Conservation (phyloP, 2,329 filamentous ascomycete species). For the Aspergillus clavatus region DNA sequence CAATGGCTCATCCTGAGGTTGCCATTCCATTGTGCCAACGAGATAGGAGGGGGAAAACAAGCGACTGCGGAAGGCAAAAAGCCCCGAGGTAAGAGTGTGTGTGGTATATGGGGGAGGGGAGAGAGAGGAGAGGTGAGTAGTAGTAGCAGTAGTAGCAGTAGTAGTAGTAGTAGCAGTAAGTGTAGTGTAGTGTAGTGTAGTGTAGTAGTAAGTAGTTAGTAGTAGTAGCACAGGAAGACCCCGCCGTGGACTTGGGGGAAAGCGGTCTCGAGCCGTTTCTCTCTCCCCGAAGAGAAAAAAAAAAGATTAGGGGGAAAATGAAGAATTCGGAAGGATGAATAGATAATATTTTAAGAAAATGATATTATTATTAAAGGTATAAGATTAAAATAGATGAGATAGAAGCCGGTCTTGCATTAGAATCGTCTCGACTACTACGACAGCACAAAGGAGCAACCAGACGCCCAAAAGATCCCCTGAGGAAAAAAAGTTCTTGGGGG, state of each 20-base stretch:
- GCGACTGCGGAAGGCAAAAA: neutral
- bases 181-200: no score
- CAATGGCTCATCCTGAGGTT: conserved; percentile 81
- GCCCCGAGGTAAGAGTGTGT: neutral
- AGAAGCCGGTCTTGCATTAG: no score
- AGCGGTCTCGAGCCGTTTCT: neutral
- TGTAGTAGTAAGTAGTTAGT: no score
- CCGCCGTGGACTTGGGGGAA: neutral
- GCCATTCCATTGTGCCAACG: conserved; percentile 70
- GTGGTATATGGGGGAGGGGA: neutral
- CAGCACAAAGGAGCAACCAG: no score
- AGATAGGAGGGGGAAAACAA: conserved; percentile 4
- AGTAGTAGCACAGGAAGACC: neutral
- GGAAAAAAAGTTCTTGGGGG: no score
- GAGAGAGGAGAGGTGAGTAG: neutral
- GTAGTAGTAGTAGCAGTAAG: neutral
- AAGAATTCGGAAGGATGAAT: conserved; percentile 1
- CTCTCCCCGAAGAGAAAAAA: neutral
- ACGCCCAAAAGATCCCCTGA: no score
- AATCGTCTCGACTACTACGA: no score
- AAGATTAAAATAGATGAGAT: no score
- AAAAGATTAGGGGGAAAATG: neutral
- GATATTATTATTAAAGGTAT: no score
- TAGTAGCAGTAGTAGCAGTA: neutral
- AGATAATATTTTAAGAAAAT: no score